Percentiles rank a stretch among this genome's conserved stretches.
Conservation (phyloP, 1,284 basidiomycete genomes). For the Xanthoconium separans region DNA sequence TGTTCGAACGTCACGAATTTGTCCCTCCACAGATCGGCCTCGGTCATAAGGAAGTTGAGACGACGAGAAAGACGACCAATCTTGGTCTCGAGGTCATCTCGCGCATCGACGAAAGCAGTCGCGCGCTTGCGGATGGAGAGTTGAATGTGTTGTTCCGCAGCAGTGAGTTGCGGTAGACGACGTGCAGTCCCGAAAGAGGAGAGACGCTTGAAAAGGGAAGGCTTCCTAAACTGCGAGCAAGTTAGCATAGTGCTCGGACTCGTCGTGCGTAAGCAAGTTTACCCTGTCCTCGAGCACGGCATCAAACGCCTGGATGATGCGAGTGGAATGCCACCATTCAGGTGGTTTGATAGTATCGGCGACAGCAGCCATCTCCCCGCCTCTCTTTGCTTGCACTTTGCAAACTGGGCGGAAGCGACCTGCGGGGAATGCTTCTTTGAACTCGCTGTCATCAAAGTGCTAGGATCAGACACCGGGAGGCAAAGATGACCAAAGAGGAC, state of each 20-base stretch:
- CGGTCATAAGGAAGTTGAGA: slow-evolving; percentile 89
- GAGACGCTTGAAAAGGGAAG: slow-evolving; percentile 84
- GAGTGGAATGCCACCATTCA: slow-evolving; percentile 90
- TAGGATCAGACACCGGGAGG: slow-evolving; percentile 4
- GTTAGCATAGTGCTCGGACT: slow-evolving; percentile 13
- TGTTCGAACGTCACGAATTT: slow-evolving; percentile 91
- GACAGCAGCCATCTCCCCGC: slow-evolving; percentile 74
- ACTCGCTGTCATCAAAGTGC: slow-evolving; percentile 56
- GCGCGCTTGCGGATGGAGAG: slow-evolving; percentile 86
- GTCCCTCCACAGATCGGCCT: slow-evolving; percentile 85
- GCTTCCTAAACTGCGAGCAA: slow-evolving; percentile 73
- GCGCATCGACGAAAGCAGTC: slow-evolving; percentile 88
- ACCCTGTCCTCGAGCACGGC: slow-evolving; percentile 85
- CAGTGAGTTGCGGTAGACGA: slow-evolving; percentile 70
- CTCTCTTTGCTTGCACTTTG: slow-evolving; percentile 81
- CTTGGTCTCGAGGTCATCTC: slow-evolving; percentile 89
- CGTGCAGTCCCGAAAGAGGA: slow-evolving; percentile 72
- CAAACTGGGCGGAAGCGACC: slow-evolving; percentile 82
- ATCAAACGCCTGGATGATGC: slow-evolving; percentile 88
- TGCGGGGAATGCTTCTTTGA: slow-evolving; percentile 93
- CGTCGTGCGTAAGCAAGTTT: slow-evolving; percentile 14
- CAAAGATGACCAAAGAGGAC: slow-evolving; percentile 12
- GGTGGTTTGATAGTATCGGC: slow-evolving; percentile 86
- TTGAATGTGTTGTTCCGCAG: slow-evolving; percentile 81
- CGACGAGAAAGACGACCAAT: slow-evolving; percentile 79